These are phyloP conservation scores for Aspergillus conjunctus DNA, from an alignment of 495 filamentous ascomycete species.

Conservation along the genomic window DNA sequence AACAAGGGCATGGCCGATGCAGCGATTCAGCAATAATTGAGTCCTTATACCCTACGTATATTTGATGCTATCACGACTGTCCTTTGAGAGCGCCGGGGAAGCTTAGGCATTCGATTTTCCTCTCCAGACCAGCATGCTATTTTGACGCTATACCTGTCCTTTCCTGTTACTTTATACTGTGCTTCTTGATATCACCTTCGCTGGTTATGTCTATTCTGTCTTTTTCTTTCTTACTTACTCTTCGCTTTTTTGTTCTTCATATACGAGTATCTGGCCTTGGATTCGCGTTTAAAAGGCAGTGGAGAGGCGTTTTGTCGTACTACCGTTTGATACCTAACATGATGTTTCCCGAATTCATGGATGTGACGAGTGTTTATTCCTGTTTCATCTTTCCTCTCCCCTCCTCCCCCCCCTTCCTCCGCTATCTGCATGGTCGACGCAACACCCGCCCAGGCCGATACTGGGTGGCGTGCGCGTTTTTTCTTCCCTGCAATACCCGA, in stretches of 20 bases:
- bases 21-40: not conserved
- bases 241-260: conserved; percentile 5
- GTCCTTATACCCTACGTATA: not conserved
- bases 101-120: not conserved
- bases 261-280: conserved; percentile 10
- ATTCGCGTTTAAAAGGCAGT: conserved; percentile 32
- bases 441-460: not conserved
- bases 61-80: conserved; percentile 11
- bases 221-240: conserved; percentile 8
- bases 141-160: not conserved
- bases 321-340: conserved; percentile 24
- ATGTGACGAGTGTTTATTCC: conserved; percentile 9
- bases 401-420: not conserved
- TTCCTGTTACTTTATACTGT: not conserved
- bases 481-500: too few relatives aligned
- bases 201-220: conserved; percentile 2
- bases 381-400: conserved; percentile 7
- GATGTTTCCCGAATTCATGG: conserved; percentile 13
- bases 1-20: not conserved
- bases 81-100: conserved; percentile 10
- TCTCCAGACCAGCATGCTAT: not conserved
- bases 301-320: conserved; percentile 35
- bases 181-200: not conserved
- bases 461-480: not conserved
- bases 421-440: not conserved